A percentile compares a stretch with the other conserved stretches of the same genome.
Conservation (phyloP, 495 filamentous ascomycete species). For the Glarea lozoyensis region DNA sequence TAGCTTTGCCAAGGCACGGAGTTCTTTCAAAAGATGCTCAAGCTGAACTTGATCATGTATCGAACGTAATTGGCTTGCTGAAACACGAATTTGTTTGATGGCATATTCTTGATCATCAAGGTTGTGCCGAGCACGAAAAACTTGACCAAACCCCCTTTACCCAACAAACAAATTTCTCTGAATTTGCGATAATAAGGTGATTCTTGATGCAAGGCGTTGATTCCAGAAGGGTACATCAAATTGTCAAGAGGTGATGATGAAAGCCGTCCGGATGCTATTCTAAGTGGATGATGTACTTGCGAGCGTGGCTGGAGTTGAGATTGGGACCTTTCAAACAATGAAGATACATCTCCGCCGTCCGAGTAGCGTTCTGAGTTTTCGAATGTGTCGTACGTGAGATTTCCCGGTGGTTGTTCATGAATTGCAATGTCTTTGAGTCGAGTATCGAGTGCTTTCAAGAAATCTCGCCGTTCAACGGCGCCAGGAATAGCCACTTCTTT, state of each 20-base stretch:
- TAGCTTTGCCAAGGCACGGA: conserved; percentile 20
- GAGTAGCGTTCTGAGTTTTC: background rate
- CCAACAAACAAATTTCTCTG: conserved; percentile 24
- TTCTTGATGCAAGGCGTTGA: background rate
- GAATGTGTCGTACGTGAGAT: background rate
- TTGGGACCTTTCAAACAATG: conserved; percentile 1
- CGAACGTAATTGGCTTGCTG: conserved; percentile 5
- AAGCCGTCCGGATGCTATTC: too few relatives aligned
- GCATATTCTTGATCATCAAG: conserved; percentile 32
- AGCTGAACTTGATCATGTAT: conserved; percentile 23
- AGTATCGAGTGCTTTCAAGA: conserved; percentile 13
- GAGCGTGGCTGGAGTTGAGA: background rate
- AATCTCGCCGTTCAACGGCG: conserved; percentile 9
- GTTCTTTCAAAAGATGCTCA: conserved; percentile 26
- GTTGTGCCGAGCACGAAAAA: conserved; percentile 27
- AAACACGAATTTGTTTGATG: conserved; percentile 33
- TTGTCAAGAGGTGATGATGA: background rate
- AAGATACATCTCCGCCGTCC: background rate
- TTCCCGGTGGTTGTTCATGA: background rate
- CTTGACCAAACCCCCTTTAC: conserved; percentile 34
- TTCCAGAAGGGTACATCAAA: background rate
- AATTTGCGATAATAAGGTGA: conserved; percentile 18
- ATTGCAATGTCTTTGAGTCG: conserved; percentile 12
- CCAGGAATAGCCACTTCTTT: conserved; percentile 4
- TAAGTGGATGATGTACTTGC: background rate